These are phyloP conservation scores for Mycosphaerella sp. DNA, from an alignment of 2,329 filamentous ascomycete species.

Conservation along the genomic window DNA sequence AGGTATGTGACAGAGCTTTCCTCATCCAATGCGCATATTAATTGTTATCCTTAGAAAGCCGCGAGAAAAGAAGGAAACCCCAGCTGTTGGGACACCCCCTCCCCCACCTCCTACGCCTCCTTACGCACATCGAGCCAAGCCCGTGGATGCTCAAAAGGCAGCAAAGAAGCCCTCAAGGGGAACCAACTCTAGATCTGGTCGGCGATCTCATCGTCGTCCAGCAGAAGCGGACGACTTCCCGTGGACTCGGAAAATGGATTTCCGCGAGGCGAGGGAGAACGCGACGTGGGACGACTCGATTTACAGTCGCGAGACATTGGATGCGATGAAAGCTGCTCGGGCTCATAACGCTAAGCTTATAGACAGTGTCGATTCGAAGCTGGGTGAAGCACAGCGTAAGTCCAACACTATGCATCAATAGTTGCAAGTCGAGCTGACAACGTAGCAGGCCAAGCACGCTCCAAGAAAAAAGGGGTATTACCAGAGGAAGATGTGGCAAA, in stretches of 20 bases:
- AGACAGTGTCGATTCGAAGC: conserved; percentile 24
- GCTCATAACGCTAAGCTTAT: conserved; percentile 26
- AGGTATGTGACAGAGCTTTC: not conserved
- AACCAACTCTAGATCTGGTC: conserved; percentile 13
- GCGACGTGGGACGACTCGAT: conserved; percentile 29
- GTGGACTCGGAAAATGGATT: conserved; percentile 32
- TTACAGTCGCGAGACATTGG: conserved; percentile 27
- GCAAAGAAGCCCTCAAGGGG: not conserved
- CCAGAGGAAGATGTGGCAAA: conserved; percentile 5
- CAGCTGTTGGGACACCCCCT: conserved; percentile 16
- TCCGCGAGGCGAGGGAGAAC: conserved; percentile 22
- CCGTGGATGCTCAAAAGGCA: conserved; percentile 12
- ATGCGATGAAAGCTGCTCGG: conserved; percentile 25
- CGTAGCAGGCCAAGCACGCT: conserved; percentile 20
- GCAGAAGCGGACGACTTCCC: conserved; percentile 28
- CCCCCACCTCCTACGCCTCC: conserved; percentile 21
- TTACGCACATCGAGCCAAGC: conserved; percentile 19
- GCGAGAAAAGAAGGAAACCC: conserved; percentile 16
- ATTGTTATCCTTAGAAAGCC: conserved; percentile 10
- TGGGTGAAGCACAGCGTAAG: conserved; percentile 29
- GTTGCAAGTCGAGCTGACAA: conserved; percentile 6
- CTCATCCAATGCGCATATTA: not conserved
- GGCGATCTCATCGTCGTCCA: conserved; percentile 24
- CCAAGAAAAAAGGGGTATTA: conserved; percentile 16
- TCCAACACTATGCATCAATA: not conserved